These are phyloP conservation scores for Chrysophaeum taylorii DNA, from an alignment of 352 stramenopile genomes.

Conservation along the genomic window DNA sequence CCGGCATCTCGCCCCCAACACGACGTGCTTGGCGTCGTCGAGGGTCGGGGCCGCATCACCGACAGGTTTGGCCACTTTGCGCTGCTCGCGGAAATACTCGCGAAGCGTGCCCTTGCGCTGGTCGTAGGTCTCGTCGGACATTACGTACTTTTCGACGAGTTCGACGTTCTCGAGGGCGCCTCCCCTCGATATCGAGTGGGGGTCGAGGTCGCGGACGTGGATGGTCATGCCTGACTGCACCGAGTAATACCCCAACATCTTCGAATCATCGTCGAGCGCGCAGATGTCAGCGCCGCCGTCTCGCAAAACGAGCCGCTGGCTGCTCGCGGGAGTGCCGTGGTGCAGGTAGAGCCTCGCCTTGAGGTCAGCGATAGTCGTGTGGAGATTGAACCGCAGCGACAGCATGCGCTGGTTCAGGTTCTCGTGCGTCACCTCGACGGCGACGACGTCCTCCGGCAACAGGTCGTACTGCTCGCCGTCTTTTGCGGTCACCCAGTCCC, in stretches of 20 bases:
- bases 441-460: constrained; percentile 54
- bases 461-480: constrained; percentile 12
- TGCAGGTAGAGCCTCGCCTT: constrained; percentile 85
- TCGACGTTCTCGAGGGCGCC: constrained; percentile 90
- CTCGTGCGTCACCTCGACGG: constrained; percentile 90
- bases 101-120: constrained; percentile 92
- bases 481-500: constrained; percentile 37
- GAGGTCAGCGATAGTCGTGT: constrained; percentile 62
- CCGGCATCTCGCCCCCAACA: constrained; percentile 87
- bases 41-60: constrained; percentile 26
- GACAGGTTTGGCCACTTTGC: constrained; percentile 47
- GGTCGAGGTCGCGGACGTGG: constrained; percentile 89
- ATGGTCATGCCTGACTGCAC: constrained; percentile 72
- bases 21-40: constrained; percentile 58
- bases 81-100: constrained; percentile 86
- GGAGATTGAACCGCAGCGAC: constrained; percentile 88
- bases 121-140: constrained; percentile 96
- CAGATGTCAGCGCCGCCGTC: constrained; percentile 24
- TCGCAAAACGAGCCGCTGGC: constrained; percentile 54
- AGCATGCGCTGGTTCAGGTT: constrained; percentile 92
- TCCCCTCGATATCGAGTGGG: constrained; percentile 80
- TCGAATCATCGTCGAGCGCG: constrained; percentile 54
- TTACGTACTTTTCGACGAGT: constrained; percentile 93
- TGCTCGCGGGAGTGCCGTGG: constrained; percentile 80
- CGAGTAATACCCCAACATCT: constrained; percentile 78